These are phyloP conservation scores for Cunninghamia lanceolata DNA, from an alignment of 75 land plant genomes.

Conservation along the genomic window DNA sequence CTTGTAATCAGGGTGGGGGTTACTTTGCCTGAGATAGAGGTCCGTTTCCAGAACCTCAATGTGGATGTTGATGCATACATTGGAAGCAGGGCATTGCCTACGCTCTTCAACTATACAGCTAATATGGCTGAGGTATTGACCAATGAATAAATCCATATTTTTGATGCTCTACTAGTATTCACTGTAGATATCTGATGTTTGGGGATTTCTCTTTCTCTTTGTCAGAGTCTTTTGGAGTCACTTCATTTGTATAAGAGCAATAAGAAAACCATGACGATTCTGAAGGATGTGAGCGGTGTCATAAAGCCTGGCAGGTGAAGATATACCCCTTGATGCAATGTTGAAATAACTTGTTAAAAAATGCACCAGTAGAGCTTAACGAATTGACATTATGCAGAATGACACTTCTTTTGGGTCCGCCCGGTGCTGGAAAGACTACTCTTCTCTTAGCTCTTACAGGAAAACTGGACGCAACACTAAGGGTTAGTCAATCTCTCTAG, in stretches of 20 bases:
- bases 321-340: too few species aligned
- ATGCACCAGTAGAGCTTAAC: too few species aligned
- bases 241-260: too few species aligned
- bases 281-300: conserved; percentile 22
- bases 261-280: too few species aligned
- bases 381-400: conserved; percentile 33
- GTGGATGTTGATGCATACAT: too few species aligned
- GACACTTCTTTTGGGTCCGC: conserved; percentile 82
- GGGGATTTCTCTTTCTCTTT: too few species aligned
- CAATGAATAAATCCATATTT: too few species aligned
- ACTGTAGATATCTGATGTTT: not conserved
- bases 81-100: conserved; percentile 16
- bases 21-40: too few species aligned
- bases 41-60: too few species aligned
- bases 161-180: not conserved
- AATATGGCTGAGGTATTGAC: conserved; percentile 43
- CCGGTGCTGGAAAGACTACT: conserved; percentile 76
- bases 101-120: conserved; percentile 19
- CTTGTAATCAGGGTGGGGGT: conserved; percentile 41
- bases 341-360: too few species aligned
- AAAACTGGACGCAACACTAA: conserved; percentile 50
- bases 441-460: conserved; percentile 72
- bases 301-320: conserved; percentile 33
- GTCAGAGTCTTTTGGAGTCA: too few species aligned
- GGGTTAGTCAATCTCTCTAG: conserved; percentile 24